Conservation (phyloP, 2,329 filamentous ascomycete genomes). For the Seiridium cupressi region DNA sequence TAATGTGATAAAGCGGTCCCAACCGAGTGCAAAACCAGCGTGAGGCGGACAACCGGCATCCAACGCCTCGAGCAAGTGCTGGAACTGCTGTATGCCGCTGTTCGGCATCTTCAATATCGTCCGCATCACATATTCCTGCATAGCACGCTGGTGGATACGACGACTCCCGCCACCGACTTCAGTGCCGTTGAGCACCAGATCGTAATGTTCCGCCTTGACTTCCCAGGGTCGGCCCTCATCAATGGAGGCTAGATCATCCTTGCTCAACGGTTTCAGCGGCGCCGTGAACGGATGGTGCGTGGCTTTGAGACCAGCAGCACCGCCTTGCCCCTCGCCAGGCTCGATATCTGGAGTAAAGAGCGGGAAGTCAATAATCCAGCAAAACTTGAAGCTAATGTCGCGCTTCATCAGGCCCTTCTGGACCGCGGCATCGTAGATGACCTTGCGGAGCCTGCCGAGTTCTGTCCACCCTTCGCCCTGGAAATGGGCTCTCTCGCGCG, state of each 20-base stretch:
- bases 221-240: slow-evolving; percentile 52
- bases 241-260: slow-evolving; percentile 69
- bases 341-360: slow-evolving; percentile 72
- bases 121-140: slow-evolving; percentile 83
- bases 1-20: slow-evolving; percentile 81
- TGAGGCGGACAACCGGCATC: slow-evolving; percentile 89
- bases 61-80: slow-evolving; percentile 80
- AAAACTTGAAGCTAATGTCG: slow-evolving; percentile 59
- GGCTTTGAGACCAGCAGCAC: slow-evolving; percentile 73
- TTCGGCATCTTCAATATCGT: slow-evolving; percentile 78
- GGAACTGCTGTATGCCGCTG: slow-evolving; percentile 74
- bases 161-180: slow-evolving; percentile 92
- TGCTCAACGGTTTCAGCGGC: slow-evolving; percentile 68
- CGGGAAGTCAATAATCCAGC: slow-evolving; percentile 90
- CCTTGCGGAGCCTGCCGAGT: slow-evolving; percentile 70
- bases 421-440: slow-evolving; percentile 68
- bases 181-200: slow-evolving; percentile 91
- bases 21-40: slow-evolving; percentile 88
- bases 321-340: slow-evolving; percentile 74
- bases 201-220: slow-evolving; percentile 85
- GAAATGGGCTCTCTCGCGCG: slow-evolving; percentile 63
- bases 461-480: slow-evolving; percentile 66
- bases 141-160: slow-evolving; percentile 79
- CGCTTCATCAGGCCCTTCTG: slow-evolving; percentile 54
- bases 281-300: slow-evolving; percentile 97